Base-by-base conservation (phyloP, 1,284 basidiomycete species). In the Moesziomyces sp. region DNA sequence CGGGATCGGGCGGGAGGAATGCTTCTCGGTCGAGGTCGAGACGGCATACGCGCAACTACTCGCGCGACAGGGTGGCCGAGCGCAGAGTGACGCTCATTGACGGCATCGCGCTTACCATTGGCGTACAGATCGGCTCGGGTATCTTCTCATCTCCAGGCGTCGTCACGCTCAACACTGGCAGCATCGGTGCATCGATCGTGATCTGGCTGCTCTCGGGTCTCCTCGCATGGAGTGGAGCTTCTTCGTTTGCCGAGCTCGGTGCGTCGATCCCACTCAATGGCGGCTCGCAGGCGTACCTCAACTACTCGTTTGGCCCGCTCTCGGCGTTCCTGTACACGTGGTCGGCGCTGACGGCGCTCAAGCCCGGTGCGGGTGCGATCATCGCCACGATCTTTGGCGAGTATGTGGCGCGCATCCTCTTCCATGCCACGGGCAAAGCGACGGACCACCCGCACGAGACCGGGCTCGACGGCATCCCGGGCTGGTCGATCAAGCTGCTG, bases 401-500 rank as follows among this genome's bases (percentile, higher is more conserved):
- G 86, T 99, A 99, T 83, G 84, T 97, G 60, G 96, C 86, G 46
- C 83, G 87, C 6, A 85, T 88, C 48, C 56, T 88, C 21, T 87
- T 85, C 51, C 86, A 88, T 53, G 76, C 84, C 8, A 81, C 77
- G 10, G 64, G 60, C 87, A 56, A 74, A 55, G 59, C 62, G 0
- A 38, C 64, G 19, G 90, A 73, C 86, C 92, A 67, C 88, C 92
- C 80, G 90, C 89, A 88, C 89, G 91, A 81, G 87, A 86, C 59
- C 88, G 81, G 88, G 89, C 59, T 76, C 8, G 90, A 92, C 79
- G 89, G 89, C 46, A 90, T 96, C 57, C 93, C 95, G 35, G 89
- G 91, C 70, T 97, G 93, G 94, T 90, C 92, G n/a, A 93, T 93
- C 86, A 97, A 96, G 86, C 85, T 94, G 62, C 93, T 92, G 26